These are phyloP conservation scores for Aspergillus piperis DNA, from an alignment of 2,329 filamentous ascomycete genomes.

Conservation along the genomic window DNA sequence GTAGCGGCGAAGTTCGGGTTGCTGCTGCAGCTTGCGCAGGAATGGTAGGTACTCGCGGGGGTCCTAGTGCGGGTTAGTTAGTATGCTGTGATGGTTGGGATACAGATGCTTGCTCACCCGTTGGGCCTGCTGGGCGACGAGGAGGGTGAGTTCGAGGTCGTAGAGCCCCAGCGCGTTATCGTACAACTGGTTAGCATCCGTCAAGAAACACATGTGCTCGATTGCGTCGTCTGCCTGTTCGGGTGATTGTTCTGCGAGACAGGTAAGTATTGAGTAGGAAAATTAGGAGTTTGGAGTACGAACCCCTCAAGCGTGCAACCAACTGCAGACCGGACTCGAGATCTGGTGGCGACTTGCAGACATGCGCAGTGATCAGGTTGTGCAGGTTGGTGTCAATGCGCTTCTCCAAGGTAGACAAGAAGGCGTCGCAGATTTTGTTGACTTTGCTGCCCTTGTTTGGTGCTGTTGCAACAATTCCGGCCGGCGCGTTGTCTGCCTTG, in stretches of 20 bases:
- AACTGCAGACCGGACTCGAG: slow-evolving; percentile 80
- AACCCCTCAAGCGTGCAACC: slow-evolving; percentile 68
- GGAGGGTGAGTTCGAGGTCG: slow-evolving; percentile 81
- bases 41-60: slow-evolving; percentile 95
- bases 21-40: slow-evolving; percentile 78
- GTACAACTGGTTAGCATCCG: slow-evolving; percentile 89
- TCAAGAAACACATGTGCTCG: slow-evolving; percentile 96
- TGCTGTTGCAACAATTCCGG: slow-evolving; percentile 23
- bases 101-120: slow-evolving; percentile 50
- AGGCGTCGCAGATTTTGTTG: slow-evolving; percentile 84
- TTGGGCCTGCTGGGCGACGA: slow-evolving; percentile 94
- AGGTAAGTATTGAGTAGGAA: slow-evolving; percentile 18
- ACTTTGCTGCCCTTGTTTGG: slow-evolving; percentile 61
- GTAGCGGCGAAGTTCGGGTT: slow-evolving; percentile 68
- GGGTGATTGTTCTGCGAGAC: slow-evolving; percentile 57
- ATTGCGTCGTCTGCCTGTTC: slow-evolving; percentile 82
- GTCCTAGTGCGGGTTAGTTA: slow-evolving; percentile 56
- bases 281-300: slow-evolving; percentile 13
- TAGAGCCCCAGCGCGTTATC: slow-evolving; percentile 89
- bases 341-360: slow-evolving; percentile 90
- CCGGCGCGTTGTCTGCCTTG: slow-evolving; percentile 30
- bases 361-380: slow-evolving; percentile 90
- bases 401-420: slow-evolving; percentile 67
- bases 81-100: not conserved
- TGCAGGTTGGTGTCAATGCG: slow-evolving; percentile 70